Evolutionary conservation across 2,329 filamentous ascomycete genomes (phyloP), one percentile per base, ranked within the genome.

Genomic region (Thelonectria rubi): DNA sequence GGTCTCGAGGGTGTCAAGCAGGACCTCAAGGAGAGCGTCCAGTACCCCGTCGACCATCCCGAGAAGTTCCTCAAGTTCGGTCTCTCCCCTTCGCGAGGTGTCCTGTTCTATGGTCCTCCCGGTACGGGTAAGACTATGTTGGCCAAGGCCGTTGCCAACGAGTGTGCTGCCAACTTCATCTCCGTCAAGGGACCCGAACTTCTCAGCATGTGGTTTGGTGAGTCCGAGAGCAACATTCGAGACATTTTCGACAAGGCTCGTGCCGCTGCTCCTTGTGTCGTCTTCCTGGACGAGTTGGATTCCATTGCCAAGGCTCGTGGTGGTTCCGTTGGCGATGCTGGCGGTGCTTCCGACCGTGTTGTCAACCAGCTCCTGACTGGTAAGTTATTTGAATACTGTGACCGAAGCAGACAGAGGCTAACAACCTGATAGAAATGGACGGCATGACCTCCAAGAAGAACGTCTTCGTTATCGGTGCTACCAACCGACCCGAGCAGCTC

Each of bases 381-480:
- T 92, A 87, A 86, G 88, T 59, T 26, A 46, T 5, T 52, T 30
- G 11, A 12, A 47, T 17, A n/a, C 17, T 20, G 6, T 5, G 12
- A 12, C 18, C 34, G 15, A 20, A 57, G 52, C 60, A 15, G 34
- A 32, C 11, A n/a, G n/a, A n/a, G 12, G 72, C 83, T 88, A 79
- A 87, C 72, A 46, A 10, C 48, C 30, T 20, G 11, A 15, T 65
- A 91, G 93, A 98, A 88, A 97, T 98, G 94, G 94, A 98, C 72
- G 94, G 94, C 74, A 98, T 98, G 94, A 98, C 94, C 47, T 97
- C 94, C 40, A 99, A 99, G 92, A 99, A 99, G 91, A 99, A 99
- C 78, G 95, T 99, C 68, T 99, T 99, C 81, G 95, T 99, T 69
- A 99, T 99, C 73, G 95, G 95, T 78, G 95, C 95, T 47, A 99